phyloP scores from a whole-genome alignment of 2,329 filamentous ascomycete genomes.

The Aspergillus jensenii region DNA sequence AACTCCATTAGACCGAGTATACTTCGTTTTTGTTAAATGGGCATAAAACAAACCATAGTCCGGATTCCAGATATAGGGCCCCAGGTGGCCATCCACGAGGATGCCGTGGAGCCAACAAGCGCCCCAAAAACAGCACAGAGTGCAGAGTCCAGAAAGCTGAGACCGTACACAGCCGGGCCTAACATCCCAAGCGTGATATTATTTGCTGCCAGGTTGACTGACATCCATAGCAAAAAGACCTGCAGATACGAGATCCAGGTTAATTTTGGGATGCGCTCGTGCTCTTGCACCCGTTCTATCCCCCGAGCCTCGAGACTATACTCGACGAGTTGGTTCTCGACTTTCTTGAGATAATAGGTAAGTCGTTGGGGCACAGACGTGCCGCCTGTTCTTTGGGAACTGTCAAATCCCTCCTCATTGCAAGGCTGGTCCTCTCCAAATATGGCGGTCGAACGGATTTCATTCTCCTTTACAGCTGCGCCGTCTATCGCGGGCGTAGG shows the following conservation, averaged over 20 bases:
- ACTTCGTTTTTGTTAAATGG: neutral
- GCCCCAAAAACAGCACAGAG: conserved; percentile 59
- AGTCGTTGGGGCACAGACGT: conserved; percentile 26
- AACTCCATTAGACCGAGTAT: conserved; percentile 7
- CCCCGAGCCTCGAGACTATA: conserved; percentile 58
- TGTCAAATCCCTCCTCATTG: conserved; percentile 16
- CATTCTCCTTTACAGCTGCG: conserved; percentile 22
- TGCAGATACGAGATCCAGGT: conserved; percentile 56
- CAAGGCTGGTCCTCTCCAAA: conserved; percentile 14
- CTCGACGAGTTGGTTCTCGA: conserved; percentile 42
- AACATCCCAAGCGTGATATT: conserved; percentile 66
- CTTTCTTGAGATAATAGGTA: conserved; percentile 30
- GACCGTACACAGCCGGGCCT: conserved; percentile 57
- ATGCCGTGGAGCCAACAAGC: conserved; percentile 54
- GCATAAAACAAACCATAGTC: conserved; percentile 51
- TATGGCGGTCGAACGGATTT: conserved; percentile 10
- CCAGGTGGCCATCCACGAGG: conserved; percentile 63
- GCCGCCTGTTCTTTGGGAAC: conserved; percentile 9
- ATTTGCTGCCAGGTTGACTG: conserved; percentile 62
- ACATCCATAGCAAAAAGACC: conserved; percentile 60
- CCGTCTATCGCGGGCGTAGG: conserved; percentile 30
- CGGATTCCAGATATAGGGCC: conserved; percentile 62
- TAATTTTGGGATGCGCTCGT: conserved; percentile 55
- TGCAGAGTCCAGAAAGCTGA: conserved; percentile 59
- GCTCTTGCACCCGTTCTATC: conserved; percentile 57